Conservation (phyloP, 2,329 filamentous ascomycete species). For the Cyanodermella asteris region DNA sequence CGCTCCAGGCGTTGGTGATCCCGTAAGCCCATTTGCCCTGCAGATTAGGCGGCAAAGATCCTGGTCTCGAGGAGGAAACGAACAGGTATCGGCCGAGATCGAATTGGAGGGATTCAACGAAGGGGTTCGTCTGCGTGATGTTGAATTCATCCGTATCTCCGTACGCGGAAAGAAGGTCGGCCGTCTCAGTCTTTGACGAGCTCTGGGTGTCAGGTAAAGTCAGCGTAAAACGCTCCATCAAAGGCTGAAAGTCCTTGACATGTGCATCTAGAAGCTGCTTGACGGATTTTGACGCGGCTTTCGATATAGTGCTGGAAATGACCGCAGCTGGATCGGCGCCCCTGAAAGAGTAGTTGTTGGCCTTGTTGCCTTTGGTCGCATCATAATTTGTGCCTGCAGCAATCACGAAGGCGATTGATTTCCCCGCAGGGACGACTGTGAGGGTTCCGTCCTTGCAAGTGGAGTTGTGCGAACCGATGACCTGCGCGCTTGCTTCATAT, state of each 20-base stretch:
- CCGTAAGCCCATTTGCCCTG: slow-evolving; percentile 33
- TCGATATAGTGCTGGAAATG: slow-evolving; percentile 16
- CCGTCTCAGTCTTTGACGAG: too few species aligned
- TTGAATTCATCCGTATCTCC: too few species aligned
- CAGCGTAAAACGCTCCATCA: too few species aligned
- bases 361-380: slow-evolving; percentile 24
- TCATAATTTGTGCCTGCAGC: slow-evolving; percentile 26
- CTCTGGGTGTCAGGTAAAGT: too few species aligned
- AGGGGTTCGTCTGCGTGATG: slow-evolving; percentile 22
- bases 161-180: too few species aligned
- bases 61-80: slow-evolving; percentile 30
- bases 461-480: slow-evolving; percentile 6
- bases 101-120: slow-evolving; percentile 30
- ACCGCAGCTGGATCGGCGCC: slow-evolving; percentile 22
- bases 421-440: slow-evolving; percentile 11
- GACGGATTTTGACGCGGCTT: slow-evolving; percentile 15
- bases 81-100: slow-evolving; percentile 32
- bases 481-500: too few species aligned
- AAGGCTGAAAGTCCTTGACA: too few species aligned
- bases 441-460: slow-evolving; percentile 12
- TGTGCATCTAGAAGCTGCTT: slow-evolving; percentile 13
- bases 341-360: slow-evolving; percentile 24
- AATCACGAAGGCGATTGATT: slow-evolving; percentile 19
- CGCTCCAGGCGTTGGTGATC: slow-evolving; percentile 26
- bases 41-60: slow-evolving; percentile 32